Conservation (phyloP, 768 basidiomycete species). For the Mycena metata region DNA sequence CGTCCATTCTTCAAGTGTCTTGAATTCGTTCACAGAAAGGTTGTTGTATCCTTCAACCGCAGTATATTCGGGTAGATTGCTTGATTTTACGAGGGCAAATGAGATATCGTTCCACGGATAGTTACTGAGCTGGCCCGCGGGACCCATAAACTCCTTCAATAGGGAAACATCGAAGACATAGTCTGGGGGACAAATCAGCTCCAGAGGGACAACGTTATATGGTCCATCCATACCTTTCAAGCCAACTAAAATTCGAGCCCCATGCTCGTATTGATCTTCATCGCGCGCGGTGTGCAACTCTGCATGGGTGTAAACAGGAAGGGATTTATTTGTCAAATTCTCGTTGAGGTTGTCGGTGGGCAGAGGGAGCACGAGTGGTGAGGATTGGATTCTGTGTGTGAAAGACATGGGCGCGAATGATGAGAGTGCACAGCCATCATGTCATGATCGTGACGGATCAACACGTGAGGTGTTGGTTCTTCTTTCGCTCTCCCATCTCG, state of each 20-base stretch:
- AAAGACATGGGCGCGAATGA: too few species aligned
- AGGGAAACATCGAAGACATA: conserved; percentile 1
- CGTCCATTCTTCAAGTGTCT: neutral
- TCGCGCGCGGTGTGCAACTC: neutral
- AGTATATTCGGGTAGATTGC: neutral
- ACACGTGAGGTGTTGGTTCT: too few species aligned
- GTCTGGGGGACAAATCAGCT: neutral
- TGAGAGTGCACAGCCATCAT: too few species aligned
- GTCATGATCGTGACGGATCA: too few species aligned
- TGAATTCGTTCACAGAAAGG: neutral
- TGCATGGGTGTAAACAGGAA: neutral
- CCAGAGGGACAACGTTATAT: neutral
- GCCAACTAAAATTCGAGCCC: neutral
- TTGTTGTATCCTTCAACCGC: neutral
- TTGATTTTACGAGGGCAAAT: neutral
- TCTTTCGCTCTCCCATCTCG: too few species aligned
- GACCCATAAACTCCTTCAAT: neutral
- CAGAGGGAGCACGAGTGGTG: neutral
- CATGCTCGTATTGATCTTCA: neutral
- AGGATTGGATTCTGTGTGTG: neutral
- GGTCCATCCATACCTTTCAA: neutral
- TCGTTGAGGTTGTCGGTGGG: neutral
- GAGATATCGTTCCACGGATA: conserved; percentile 1
- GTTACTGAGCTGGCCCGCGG: neutral
- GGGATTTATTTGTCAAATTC: neutral